Evolutionary conservation across 1,284 basidiomycete genomes (phyloP), one percentile per base, ranked within the genome.

Genomic region (Ceratobasidium papillatum): DNA sequence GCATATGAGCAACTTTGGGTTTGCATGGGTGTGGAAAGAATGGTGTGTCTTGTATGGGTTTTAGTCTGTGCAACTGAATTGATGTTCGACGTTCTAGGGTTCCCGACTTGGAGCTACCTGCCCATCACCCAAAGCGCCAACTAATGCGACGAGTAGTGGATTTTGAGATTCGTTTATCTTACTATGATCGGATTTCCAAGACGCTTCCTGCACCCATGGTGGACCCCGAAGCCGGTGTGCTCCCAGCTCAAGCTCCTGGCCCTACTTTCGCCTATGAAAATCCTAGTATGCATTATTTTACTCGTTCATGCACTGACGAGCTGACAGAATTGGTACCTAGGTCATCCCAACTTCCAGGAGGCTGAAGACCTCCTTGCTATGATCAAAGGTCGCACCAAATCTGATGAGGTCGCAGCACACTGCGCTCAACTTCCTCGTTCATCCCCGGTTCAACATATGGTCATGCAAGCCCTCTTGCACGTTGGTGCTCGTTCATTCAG

Each of bases 1-100:
- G 1, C 98, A 99, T 80, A 92, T 99, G 88, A 96, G 94, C 79
- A 99, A 99, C 84, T 99, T 99, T 82, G 93, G 92, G 25, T 99
- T 99, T 84, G 90, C 92, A 79, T 99, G 98, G 98, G 95, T 96
- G n/a, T 99, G 98, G 98, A 96, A 95, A 80, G 98, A 99, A 87
- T 99, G 98, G 97, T 96, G 77, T 56, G 89, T 83, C 5, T 59
- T 59, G 3, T 5, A 41, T 52, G 22, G 12, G 47, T 36, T 25
- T 52, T 12, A 0, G 30, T 52, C 25, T 36, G 12, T 7, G 4
- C 34, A 3, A n/a, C 71, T 79, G 54, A 74, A 72, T 76, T 19
- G 41, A 68, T 69, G 52, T n/a, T n/a, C 5, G 49, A 25, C 27
- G 2, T 61, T 9, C 25, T 77, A 97, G 95, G 95, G 84, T 96